phyloP scores from a whole-genome alignment of 2,329 filamentous ascomycete genomes.

The Colletotrichum theobromicola region DNA sequence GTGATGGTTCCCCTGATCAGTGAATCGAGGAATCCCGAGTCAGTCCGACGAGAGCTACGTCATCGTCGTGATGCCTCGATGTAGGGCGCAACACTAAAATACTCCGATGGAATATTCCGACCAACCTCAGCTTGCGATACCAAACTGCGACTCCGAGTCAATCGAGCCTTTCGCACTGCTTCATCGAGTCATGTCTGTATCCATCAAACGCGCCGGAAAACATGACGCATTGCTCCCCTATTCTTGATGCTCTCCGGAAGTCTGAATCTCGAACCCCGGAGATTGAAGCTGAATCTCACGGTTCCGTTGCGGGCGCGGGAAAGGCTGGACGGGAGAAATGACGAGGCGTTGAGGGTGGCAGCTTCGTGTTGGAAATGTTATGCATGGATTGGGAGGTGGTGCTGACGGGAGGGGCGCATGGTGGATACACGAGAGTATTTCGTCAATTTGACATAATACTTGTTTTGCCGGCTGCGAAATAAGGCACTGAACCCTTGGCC shows the following conservation, averaged over 20 bases:
- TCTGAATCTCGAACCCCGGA: background rate
- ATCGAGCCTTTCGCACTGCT: background rate
- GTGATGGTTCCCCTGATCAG: slow-evolving; percentile 13
- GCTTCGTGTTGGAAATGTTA: background rate
- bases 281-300: background rate
- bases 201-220: background rate
- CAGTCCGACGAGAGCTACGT: background rate
- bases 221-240: slow-evolving; percentile 2
- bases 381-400: background rate
- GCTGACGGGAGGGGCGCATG: background rate
- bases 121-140: background rate
- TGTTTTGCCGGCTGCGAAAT: background rate
- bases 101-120: background rate
- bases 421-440: background rate
- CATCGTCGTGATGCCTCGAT: slow-evolving; percentile 10
- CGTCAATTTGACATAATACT: slow-evolving; percentile 6
- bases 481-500: background rate
- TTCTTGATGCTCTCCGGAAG: background rate
- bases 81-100: background rate
- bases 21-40: background rate
- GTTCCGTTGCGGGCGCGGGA: background rate
- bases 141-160: background rate
- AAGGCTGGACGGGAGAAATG: background rate
- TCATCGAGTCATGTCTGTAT: slow-evolving; percentile 4
- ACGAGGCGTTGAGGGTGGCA: background rate